Evolutionary conservation across 306 rosid genomes (phyloP).

Genomic region (Casuarina glauca): DNA sequence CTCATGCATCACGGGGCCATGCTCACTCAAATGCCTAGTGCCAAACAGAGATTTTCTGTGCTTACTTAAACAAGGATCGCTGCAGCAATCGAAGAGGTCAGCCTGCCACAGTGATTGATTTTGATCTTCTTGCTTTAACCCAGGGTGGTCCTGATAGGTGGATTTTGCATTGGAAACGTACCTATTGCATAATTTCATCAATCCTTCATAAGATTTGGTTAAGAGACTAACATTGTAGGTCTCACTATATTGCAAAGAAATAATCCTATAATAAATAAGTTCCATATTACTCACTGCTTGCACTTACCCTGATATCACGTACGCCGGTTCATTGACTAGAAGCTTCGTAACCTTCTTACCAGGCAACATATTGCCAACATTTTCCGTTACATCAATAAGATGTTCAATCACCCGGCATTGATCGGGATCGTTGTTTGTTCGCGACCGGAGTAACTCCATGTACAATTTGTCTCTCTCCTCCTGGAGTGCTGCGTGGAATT

Average conservation of each 20-base stretch:
- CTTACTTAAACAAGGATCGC: conserved; percentile 42
- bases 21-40: neutral
- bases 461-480: conserved; percentile 44
- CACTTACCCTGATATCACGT: conserved; percentile 22
- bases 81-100: conserved; percentile 38
- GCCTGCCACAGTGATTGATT: conserved; percentile 32
- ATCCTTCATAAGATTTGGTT: neutral
- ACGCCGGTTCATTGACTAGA: conserved; percentile 19
- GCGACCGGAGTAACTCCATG: conserved; percentile 27
- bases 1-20: neutral
- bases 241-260: neutral
- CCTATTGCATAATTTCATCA: neutral
- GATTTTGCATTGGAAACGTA: conserved; percentile 16
- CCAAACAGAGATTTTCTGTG: neutral
- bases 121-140: conserved; percentile 1
- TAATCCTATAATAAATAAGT: too few species aligned
- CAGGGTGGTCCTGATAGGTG: conserved; percentile 4
- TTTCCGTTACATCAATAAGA: conserved; percentile 37
- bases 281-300: neutral
- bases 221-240: neutral
- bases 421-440: conserved; percentile 22
- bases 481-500: conserved; percentile 39
- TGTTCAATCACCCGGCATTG: conserved; percentile 45
- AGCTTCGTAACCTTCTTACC: conserved; percentile 23
- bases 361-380: conserved; percentile 28